Evolutionary conservation across 1,284 basidiomycete genomes (phyloP).

Genomic region (Ustilago sp.): DNA sequence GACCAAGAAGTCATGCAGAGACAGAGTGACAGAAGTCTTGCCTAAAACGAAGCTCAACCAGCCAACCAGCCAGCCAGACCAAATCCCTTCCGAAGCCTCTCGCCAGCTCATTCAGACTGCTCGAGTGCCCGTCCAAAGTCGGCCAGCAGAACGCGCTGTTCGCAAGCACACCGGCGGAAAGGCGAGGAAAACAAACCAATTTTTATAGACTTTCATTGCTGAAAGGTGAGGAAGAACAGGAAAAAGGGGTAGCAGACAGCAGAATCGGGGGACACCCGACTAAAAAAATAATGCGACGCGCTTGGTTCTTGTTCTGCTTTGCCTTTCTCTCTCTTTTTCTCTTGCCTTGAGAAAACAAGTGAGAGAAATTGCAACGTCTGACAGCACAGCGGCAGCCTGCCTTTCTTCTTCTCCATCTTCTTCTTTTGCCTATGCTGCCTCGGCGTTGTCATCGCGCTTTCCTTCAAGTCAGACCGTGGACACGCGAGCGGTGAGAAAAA

Average conservation of each 20-base stretch:
- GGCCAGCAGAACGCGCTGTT: constrained; percentile 1
- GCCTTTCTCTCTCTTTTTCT: neutral
- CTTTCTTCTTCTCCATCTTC: neutral
- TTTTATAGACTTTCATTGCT: neutral
- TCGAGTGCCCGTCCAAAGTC: neutral
- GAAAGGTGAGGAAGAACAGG: neutral
- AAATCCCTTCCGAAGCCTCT: neutral
- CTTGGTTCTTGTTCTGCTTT: neutral
- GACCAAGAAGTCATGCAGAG: neutral
- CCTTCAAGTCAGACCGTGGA: neutral
- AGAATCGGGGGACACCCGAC: constrained; percentile 1
- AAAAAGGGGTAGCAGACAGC: constrained; percentile 7
- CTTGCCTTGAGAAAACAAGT: neutral
- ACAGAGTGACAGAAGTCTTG: constrained; percentile 2
- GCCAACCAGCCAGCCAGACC: neutral
- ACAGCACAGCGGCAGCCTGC: neutral
- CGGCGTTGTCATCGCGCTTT: constrained; percentile 16
- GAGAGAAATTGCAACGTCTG: neutral
- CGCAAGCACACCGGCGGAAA: neutral
- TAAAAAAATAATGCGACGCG: neutral
- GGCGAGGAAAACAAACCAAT: neutral
- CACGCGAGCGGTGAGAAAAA: neutral
- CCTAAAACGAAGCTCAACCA: neutral
- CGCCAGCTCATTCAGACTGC: neutral
- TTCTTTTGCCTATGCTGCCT: neutral